These are phyloP conservation scores for Hemisphaericaspora lyxosophila DNA, from an alignment of 1,139 yeast genomes.

Conservation along the genomic window DNA sequence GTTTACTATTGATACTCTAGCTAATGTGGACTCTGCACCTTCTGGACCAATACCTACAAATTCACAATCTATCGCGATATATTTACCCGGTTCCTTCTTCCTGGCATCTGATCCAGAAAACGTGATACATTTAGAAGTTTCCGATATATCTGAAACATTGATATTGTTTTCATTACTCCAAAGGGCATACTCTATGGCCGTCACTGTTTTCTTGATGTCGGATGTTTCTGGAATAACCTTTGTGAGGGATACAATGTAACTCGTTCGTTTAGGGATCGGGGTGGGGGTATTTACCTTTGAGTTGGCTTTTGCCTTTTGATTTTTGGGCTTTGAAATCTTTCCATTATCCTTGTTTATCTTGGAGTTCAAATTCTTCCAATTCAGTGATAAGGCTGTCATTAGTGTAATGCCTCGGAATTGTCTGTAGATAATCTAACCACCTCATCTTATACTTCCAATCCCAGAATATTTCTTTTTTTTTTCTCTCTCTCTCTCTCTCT, in stretches of 20 bases:
- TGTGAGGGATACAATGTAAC: not conserved
- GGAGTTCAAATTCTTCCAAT: conserved; percentile 35
- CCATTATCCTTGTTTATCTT: conserved; percentile 17
- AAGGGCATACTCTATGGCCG: conserved; percentile 27
- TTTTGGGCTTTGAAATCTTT: conserved; percentile 4
- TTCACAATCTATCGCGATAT: conserved; percentile 86
- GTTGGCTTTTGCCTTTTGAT: conserved; percentile 6
- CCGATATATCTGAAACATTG: conserved; percentile 15
- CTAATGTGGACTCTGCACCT: conserved; percentile 69
- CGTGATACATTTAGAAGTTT: conserved; percentile 7
- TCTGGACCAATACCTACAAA: conserved; percentile 87
- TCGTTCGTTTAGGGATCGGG: not conserved
- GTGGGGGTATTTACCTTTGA: not conserved
- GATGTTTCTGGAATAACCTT: not conserved
- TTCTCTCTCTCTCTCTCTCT: not conserved
- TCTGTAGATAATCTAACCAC: no score
- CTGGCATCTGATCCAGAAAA: conserved; percentile 16
- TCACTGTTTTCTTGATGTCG: conserved; percentile 4
- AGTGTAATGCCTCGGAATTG: no score
- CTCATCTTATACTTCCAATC: no score
- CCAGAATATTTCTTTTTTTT: no score
- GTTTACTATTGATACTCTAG: conserved; percentile 85
- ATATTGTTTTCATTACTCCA: conserved; percentile 32
- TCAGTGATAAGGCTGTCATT: no score
- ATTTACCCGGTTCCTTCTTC: conserved; percentile 59